A percentile compares a stretch with the other conserved stretches of the same genome.
Conservation (phyloP, 2,329 filamentous ascomycete genomes). For the Colletotrichum coccodes region DNA sequence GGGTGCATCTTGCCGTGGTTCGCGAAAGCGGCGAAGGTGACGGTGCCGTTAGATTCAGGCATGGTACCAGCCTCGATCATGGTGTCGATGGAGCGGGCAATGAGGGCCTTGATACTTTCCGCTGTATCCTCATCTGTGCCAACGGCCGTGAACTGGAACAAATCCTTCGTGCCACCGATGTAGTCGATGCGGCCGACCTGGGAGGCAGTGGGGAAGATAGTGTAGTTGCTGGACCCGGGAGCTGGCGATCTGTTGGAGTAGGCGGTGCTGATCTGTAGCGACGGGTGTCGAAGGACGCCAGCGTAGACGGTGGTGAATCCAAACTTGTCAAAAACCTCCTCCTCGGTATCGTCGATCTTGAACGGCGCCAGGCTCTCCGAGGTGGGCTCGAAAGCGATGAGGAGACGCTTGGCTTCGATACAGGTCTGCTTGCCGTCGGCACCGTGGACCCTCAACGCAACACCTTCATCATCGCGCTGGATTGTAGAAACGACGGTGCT, state of each 20-base stretch:
- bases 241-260: conserved; percentile 36
- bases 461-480: conserved; percentile 28
- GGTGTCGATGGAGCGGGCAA: conserved; percentile 39
- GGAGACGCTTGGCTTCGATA: conserved; percentile 37
- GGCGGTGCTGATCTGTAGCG: conserved; percentile 34
- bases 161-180: conserved; percentile 40
- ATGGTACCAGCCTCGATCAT: conserved; percentile 42
- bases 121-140: conserved; percentile 36
- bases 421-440: conserved; percentile 19
- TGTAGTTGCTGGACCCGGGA: conserved; percentile 36
- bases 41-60: conserved; percentile 31
- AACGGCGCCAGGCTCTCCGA: conserved; percentile 36
- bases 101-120: conserved; percentile 37
- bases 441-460: conserved; percentile 30
- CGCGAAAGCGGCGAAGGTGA: conserved; percentile 46
- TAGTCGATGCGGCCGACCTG: conserved; percentile 42
- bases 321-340: conserved; percentile 35
- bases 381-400: conserved; percentile 38
- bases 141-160: conserved; percentile 44
- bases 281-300: conserved; percentile 39
- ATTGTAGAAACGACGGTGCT: conserved; percentile 30
- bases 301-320: conserved; percentile 36
- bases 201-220: conserved; percentile 35
- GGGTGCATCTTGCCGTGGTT: conserved; percentile 50
- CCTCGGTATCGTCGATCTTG: conserved; percentile 33